Base-by-base conservation (phyloP, 345 rosid species). In the Citropsis articulata region DNA sequence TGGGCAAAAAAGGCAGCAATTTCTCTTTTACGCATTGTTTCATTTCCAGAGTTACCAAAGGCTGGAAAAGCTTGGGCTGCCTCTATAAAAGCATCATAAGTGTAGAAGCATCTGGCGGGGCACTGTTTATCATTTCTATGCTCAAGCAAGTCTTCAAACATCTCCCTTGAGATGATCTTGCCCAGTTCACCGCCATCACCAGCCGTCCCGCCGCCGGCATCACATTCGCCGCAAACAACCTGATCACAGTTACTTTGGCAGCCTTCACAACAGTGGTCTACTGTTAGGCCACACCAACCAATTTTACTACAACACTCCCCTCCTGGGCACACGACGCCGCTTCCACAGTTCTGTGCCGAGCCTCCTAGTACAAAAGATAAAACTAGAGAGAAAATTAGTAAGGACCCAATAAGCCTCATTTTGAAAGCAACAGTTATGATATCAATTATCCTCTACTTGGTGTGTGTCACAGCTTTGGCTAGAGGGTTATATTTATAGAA, bases 1-100 rank as follows among this genome's bases (percentile, higher is more conserved):
- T 91, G 94, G 36, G 79, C 94, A 50, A 91, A 82, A 73, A 91
- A 91, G 57, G 94, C 93, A 36, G 91, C 90, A 36, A 91, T 81
- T 79, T 89, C 94, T 7, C 87, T 80, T 57, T 82, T 81, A 55
- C 84, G 77, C 7, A 84, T 82, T 69, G 79, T 64, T 22, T 53
- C 63, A 75, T 82, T 73, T 9, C 93, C 91, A 13, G 77, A 80
- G 30, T 78, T 78, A 13, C 80, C 95, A 50, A 91, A 91, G 4
- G 70, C 83, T 7, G 87, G 88, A 66, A 86, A 91, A 5, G 84
- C 69, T 59, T 80, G 80, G 0, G 95, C 87, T 0, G 95, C 95
- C 7, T 83, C 78, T 12, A 87, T 79, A 48, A 91, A 91, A 72
- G 91, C 88, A 27, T 89, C 89, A 71, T 91, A 91, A 4, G 85